Percentiles rank a stretch among this genome's conserved stretches.
phyloP scores from a whole-genome alignment of 192 early-diverging fungal genomes.

The Mortierella claussenii region DNA sequence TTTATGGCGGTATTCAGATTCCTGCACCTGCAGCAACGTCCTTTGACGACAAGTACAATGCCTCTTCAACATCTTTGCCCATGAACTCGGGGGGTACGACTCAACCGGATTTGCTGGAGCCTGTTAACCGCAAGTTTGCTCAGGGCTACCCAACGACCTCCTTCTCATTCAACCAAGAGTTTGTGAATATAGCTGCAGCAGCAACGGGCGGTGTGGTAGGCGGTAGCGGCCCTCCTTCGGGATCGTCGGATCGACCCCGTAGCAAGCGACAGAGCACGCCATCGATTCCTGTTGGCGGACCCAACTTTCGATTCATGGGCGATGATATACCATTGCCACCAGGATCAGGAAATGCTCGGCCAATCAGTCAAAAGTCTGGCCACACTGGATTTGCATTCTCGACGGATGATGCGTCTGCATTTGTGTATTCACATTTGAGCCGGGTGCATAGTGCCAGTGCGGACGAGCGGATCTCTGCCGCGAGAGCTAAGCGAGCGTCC shows the following conservation, averaged over 20 bases:
- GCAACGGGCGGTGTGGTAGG: constrained; percentile 13
- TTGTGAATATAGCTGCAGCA: constrained; percentile 10
- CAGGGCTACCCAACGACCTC: constrained; percentile 50
- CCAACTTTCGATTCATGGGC: constrained; percentile 51
- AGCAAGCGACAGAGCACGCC: constrained; percentile 48
- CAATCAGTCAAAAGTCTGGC: constrained; percentile 6
- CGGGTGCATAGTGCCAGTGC: constrained; percentile 43
- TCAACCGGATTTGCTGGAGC: constrained; percentile 23
- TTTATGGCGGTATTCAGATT: constrained; percentile 9
- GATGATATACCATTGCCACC: constrained; percentile 19
- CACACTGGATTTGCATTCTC: constrained; percentile 51
- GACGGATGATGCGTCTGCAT: constrained; percentile 48
- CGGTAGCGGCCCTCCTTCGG: background rate
- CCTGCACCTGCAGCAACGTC: constrained; percentile 4
- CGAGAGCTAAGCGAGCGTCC: constrained; percentile 20
- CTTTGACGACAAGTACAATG: constrained; percentile 2
- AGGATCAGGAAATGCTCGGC: constrained; percentile 4
- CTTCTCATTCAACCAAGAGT: constrained; percentile 52
- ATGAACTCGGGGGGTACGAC: background rate
- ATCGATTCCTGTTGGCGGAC: constrained; percentile 41
- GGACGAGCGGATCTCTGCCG: constrained; percentile 23
- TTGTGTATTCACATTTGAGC: constrained; percentile 49
- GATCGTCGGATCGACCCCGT: constrained; percentile 6
- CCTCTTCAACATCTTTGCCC: constrained; percentile 19
- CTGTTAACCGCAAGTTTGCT: constrained; percentile 27